phyloP scores from a whole-genome alignment of 768 basidiomycete genomes.

The Ephemerocybe angulata region DNA sequence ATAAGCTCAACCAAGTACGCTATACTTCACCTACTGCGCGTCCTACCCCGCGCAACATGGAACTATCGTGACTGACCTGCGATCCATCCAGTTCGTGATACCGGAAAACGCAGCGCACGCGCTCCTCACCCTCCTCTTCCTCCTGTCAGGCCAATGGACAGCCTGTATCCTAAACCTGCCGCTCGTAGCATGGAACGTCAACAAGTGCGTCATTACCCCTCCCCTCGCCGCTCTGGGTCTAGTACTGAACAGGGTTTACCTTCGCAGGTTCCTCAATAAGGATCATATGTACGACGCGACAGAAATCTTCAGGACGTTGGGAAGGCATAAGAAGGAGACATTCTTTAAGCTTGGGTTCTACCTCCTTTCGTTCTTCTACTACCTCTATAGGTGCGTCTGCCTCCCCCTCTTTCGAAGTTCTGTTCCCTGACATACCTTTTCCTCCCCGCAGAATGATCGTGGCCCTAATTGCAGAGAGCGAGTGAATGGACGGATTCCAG shows the following conservation, averaged over 20 bases:
- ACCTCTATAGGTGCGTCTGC: conserved; percentile 74
- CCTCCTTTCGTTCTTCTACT: conserved; percentile 88
- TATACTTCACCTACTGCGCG: too few species aligned
- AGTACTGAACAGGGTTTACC: not conserved
- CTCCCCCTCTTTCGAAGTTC: not conserved
- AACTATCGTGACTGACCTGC: too few species aligned
- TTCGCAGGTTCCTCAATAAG: conserved; percentile 77
- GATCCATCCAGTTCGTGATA: conserved; percentile 73
- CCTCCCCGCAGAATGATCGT: conserved; percentile 67
- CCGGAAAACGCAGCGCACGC: conserved; percentile 97
- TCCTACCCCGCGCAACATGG: too few species aligned
- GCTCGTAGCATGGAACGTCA: conserved; percentile 83
- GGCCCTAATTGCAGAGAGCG: conserved; percentile 78
- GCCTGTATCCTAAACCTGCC: conserved; percentile 90
- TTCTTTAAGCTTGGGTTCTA: conserved; percentile 95
- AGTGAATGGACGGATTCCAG: conserved; percentile 30
- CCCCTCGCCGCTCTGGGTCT: conserved; percentile 2
- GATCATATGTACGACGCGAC: conserved; percentile 99
- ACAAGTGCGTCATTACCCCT: conserved; percentile 66
- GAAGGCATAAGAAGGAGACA: conserved; percentile 92
- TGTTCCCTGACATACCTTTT: conserved; percentile 1
- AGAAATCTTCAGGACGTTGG: conserved; percentile 94
- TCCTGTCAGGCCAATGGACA: conserved; percentile 93
- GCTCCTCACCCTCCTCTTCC: conserved; percentile 84
- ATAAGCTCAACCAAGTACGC: conserved; percentile 93